Evolutionary conservation across 2,329 filamentous ascomycete genomes (phyloP), one percentile per base, ranked within the genome.

Genomic region (Fusarium praegraminearum): DNA sequence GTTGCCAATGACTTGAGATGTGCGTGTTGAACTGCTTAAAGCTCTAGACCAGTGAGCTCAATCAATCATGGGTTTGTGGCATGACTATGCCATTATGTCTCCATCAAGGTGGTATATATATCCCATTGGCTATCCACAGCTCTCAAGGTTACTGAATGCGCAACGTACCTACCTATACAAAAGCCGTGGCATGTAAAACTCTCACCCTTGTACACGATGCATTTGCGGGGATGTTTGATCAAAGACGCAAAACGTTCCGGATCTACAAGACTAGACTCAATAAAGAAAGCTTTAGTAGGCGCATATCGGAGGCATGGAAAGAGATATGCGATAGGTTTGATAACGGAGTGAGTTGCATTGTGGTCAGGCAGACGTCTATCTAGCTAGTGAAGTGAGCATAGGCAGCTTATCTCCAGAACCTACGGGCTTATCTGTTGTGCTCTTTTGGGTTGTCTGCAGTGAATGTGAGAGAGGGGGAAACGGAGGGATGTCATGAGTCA

Each of bases 231-330:
- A 49, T 53, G 57, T 35, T 40, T 47, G 33, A 46, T 58, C 51
- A 58, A 44, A 41, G 44, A 49, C 44, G 55, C 45, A 36, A 65
- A 50, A 54, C 44, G 56, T 51, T 49, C 64, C 51, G 57, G 64
- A 67, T 69, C 66, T 67, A 56, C 66, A 53, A 62, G 46, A 36
- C 62, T 67, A 70, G 41, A 59, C 67, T 63, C 7, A n/a, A 63
- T 63, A 28, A 33, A 67, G 52, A 49, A 69, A 57, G 47, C 51
- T 67, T 45, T 43, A 40, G 30, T 15, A 36, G 49, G 54, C 35
- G 57, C 62, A 57, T 35, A 53, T 52, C 49, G 43, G 47, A 60
- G 61, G 30, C 40, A 65, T 45, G 40, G 24, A 10, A 10, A 56
- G 30, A 61, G 53, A 22, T 36, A 22, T 30, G 41, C 40, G 58